A percentile compares a stretch with the other conserved stretches of the same genome.
Conservation (phyloP, 805 yeast genomes). For the Metschnikowia koreensis region DNA sequence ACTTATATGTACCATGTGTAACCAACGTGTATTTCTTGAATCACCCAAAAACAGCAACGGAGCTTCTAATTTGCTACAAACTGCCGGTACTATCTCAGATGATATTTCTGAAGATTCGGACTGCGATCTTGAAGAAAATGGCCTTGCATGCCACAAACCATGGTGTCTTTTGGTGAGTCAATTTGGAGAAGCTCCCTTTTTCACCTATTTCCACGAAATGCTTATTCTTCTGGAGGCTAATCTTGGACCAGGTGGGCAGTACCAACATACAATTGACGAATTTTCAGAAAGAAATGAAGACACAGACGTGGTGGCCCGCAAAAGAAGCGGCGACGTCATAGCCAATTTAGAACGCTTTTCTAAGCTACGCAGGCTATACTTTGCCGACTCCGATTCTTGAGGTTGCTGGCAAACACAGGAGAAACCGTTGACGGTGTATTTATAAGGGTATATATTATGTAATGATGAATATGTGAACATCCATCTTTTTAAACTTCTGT, state of each 20-base stretch:
- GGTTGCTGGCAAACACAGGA: not conserved
- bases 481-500: not conserved
- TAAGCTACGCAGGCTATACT: constrained; percentile 36
- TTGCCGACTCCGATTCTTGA: constrained; percentile 17
- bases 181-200: constrained; percentile 15
- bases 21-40: constrained; percentile 29
- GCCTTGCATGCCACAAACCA: constrained; percentile 26
- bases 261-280: constrained; percentile 15
- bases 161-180: constrained; percentile 33
- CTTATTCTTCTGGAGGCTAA: constrained; percentile 21
- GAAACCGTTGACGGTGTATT: not conserved
- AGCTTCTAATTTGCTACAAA: not conserved
- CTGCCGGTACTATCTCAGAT: not conserved
- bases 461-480: not conserved
- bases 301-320: constrained; percentile 16
- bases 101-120: not conserved
- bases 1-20: constrained; percentile 37
- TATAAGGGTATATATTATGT: not conserved
- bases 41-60: not conserved
- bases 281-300: constrained; percentile 13
- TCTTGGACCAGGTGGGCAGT: constrained; percentile 29
- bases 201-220: constrained; percentile 26
- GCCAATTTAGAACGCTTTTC: constrained; percentile 34
- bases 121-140: not conserved
- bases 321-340: constrained; percentile 26